Evolutionary conservation across 805 yeast species (phyloP).

Genomic region (Saccharomycopsis javanensis): DNA sequence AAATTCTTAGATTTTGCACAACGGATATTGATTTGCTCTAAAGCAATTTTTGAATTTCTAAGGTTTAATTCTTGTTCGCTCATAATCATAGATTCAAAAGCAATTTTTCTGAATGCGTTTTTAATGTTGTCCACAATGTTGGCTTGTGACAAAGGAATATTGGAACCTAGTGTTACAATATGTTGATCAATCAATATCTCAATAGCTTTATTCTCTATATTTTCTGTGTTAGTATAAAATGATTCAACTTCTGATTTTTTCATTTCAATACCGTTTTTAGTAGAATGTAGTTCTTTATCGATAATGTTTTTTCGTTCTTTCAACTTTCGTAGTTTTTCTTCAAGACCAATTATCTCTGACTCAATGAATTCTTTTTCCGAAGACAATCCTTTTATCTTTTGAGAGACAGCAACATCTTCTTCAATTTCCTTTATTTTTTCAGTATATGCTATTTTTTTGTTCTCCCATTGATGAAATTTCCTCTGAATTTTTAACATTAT

Average conservation of each 20-base stretch:
- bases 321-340: constrained; percentile 5
- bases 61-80: not conserved
- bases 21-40: not conserved
- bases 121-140: constrained; percentile 17
- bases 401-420: not conserved
- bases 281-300: constrained; percentile 10
- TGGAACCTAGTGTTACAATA: not conserved
- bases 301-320: constrained; percentile 8
- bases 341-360: constrained; percentile 15
- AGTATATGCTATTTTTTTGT: not conserved
- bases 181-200: constrained; percentile 9
- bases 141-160: constrained; percentile 8
- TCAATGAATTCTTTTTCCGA: constrained; percentile 3
- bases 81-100: not conserved
- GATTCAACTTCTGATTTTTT: constrained; percentile 10
- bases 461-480: constrained; percentile 13
- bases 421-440: constrained; percentile 9
- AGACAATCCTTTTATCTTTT: constrained; percentile 8
- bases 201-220: constrained; percentile 10
- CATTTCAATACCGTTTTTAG: constrained; percentile 11
- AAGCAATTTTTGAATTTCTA: not conserved
- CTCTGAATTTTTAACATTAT: not conserved
- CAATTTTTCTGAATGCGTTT: constrained; percentile 6
- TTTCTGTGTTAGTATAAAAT: constrained; percentile 1
- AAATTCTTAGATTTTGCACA: not conserved